phyloP scores from a whole-genome alignment of 164 flowering plant species.

The Saururus chinensis region DNA sequence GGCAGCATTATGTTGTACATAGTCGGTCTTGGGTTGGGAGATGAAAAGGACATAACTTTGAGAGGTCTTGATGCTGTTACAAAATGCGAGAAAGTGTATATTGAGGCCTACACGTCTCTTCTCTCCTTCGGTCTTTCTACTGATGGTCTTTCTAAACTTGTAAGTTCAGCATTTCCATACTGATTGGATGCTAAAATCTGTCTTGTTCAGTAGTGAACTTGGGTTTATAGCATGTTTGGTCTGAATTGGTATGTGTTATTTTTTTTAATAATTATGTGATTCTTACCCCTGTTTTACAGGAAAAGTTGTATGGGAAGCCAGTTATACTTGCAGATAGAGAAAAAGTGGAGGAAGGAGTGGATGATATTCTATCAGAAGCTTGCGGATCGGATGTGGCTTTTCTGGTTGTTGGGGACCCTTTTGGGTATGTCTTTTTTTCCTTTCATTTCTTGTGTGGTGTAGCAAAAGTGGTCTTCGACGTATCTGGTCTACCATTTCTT shows the following conservation, averaged over 20 bases:
- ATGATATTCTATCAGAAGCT: conserved; percentile 55
- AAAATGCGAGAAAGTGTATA: conserved; percentile 60
- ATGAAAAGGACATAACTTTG: conserved; percentile 77
- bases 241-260: no score
- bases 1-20: conserved; percentile 49
- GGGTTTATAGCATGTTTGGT: no score
- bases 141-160: conserved; percentile 66
- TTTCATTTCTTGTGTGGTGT: neutral
- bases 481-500: no score
- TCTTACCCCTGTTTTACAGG: conserved; percentile 25
- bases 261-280: no score
- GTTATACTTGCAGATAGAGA: conserved; percentile 76
- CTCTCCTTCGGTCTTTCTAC: conserved; percentile 77
- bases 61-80: conserved; percentile 79
- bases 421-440: conserved; percentile 50
- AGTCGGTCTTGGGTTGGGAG: conserved; percentile 77
- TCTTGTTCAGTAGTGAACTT: no score
- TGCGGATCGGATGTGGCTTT: conserved; percentile 59
- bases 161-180: conserved; percentile 8
- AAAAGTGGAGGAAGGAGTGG: conserved; percentile 82
- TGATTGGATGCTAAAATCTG: no score
- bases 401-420: conserved; percentile 95
- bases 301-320: conserved; percentile 57
- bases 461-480: no score
- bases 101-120: conserved; percentile 85